Evolutionary conservation across 176 grass and related monocot genomes (phyloP).

Genomic region (Aegilops longissima): DNA sequence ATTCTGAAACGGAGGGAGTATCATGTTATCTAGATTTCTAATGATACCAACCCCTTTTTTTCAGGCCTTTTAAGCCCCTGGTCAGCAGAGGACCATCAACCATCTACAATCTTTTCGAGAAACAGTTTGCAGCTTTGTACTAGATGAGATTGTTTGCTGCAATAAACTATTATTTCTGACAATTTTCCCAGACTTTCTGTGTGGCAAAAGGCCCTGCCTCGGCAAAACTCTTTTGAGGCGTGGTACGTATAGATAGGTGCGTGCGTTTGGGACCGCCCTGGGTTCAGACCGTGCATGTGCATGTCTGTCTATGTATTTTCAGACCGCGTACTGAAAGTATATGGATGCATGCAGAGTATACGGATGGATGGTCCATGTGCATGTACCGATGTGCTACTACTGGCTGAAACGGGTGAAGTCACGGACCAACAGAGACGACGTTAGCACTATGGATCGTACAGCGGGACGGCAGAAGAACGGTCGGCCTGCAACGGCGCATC

Average conservation of each 20-base stretch:
- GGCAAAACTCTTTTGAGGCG: neutral
- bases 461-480: slow-evolving; percentile 2
- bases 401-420: slow-evolving; percentile 3
- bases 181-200: neutral
- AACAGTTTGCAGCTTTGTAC: neutral
- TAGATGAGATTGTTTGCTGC: too few relatives aligned
- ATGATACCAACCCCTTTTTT: neutral
- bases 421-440: slow-evolving; percentile 22
- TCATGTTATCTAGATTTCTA: too few relatives aligned
- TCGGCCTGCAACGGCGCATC: slow-evolving; percentile 33
- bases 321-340: neutral
- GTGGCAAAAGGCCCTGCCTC: neutral
- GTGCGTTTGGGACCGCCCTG: neutral
- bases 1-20: too few relatives aligned
- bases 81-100: neutral
- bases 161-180: neutral
- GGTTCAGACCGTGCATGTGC: neutral
- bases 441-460: neutral
- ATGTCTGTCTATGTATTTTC: neutral
- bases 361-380: too few relatives aligned
- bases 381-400: neutral
- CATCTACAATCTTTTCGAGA: neutral
- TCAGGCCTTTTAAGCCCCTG: neutral
- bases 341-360: neutral
- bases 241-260: neutral